Percentiles rank a stretch among this genome's conserved stretches.
These are phyloP conservation scores for Linnemannia exigua DNA, from an alignment of 192 early-diverging fungal species.

Conservation along the genomic window DNA sequence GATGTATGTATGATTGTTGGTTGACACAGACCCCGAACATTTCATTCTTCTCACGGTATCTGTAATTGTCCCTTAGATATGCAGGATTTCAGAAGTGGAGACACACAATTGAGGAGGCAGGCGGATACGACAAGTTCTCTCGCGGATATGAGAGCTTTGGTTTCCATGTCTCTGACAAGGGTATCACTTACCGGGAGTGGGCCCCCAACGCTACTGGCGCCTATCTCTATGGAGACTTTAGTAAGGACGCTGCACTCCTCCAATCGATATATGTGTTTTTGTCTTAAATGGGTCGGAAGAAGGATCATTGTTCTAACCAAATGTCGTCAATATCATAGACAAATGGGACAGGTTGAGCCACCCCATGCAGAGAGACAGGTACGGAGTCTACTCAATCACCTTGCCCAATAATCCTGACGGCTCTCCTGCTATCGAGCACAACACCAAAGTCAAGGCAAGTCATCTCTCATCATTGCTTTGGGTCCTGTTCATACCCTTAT, in stretches of 20 bases:
- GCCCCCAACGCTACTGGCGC: conserved; percentile 87
- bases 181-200: conserved; percentile 94
- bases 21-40: neutral
- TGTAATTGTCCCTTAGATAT: conserved; percentile 52
- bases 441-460: conserved; percentile 86
- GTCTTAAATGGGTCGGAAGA: neutral
- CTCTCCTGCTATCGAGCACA: conserved; percentile 81
- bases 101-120: conserved; percentile 78
- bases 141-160: conserved; percentile 87
- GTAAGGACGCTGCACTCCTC: conserved; percentile 52
- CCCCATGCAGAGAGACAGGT: conserved; percentile 84
- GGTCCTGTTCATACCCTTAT: no score
- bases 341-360: conserved; percentile 85
- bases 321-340: conserved; percentile 67
- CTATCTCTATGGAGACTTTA: conserved; percentile 94
- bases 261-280: neutral
- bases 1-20: neutral
- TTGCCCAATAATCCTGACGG: conserved; percentile 77
- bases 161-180: conserved; percentile 77
- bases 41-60: neutral
- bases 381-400: conserved; percentile 85
- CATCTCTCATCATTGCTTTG: neutral
- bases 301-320: neutral
- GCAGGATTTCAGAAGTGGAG: conserved; percentile 78
- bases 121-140: conserved; percentile 89